A percentile compares a stretch with the other conserved stretches of the same genome.
phyloP scores from a whole-genome alignment of 495 filamentous ascomycete species.

The Jackrogersella minutella region DNA sequence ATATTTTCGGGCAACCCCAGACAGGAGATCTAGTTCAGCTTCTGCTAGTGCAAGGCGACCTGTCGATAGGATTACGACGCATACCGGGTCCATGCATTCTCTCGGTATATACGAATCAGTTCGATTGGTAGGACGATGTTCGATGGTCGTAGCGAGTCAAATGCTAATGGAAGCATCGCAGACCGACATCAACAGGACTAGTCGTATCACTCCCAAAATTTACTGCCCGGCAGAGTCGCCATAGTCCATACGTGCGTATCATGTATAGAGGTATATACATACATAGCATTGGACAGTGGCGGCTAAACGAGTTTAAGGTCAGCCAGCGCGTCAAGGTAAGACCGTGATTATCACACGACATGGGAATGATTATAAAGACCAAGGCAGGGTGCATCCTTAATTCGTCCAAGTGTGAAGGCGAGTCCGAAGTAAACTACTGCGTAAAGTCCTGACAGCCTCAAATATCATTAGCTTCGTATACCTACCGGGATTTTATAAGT shows the following conservation, averaged over 20 bases:
- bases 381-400: background rate
- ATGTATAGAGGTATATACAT: too few species aligned
- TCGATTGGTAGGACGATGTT: background rate
- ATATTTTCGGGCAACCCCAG: background rate
- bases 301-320: background rate
- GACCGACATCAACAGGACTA: too few species aligned
- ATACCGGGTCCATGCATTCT: background rate
- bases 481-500: background rate
- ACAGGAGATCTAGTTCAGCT: background rate
- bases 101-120: background rate
- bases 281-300: too few species aligned
- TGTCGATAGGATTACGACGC: background rate
- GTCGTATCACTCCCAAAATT: too few species aligned
- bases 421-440: background rate
- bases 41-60: background rate
- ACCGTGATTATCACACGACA: background rate
- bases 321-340: background rate
- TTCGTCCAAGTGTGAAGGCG: slow-evolving; percentile 2
- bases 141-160: background rate
- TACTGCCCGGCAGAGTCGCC: background rate
- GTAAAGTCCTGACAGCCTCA: background rate
- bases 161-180: background rate
- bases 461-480: background rate
- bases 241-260: too few species aligned
- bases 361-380: background rate